A percentile compares a stretch with the other conserved stretches of the same genome.
Evolutionary conservation across 2,329 filamentous ascomycete genomes (phyloP).

Genomic region (Penicillium expansum): DNA sequence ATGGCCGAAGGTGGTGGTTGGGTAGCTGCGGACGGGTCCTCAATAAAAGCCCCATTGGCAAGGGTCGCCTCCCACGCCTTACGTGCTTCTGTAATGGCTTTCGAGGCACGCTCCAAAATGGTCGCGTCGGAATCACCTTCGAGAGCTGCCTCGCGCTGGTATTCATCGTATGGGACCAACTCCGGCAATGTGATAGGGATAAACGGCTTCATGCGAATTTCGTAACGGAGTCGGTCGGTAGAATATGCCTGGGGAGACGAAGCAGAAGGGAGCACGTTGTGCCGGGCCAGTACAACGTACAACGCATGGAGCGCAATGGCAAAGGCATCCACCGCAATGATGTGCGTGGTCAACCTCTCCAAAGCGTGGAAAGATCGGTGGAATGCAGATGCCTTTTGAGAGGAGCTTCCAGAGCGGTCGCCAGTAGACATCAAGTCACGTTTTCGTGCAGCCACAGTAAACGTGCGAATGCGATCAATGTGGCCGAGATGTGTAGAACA

Average conservation of each 20-base stretch:
- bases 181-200: conserved; percentile 65
- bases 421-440: conserved; percentile 19
- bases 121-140: conserved; percentile 44
- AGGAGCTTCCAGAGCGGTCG: conserved; percentile 7
- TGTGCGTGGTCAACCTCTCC: conserved; percentile 62
- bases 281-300: conserved; percentile 64
- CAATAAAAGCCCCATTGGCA: conserved; percentile 37
- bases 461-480: conserved; percentile 69
- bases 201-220: conserved; percentile 85
- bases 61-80: conserved; percentile 46
- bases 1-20: conserved; percentile 41
- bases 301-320: conserved; percentile 56
- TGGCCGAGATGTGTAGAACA: conserved; percentile 67
- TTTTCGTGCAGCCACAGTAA: conserved; percentile 47
- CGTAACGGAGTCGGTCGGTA: conserved; percentile 67
- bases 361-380: conserved; percentile 50
- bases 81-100: conserved; percentile 40
- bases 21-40: conserved; percentile 11
- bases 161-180: conserved; percentile 64
- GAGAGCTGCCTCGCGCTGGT: conserved; percentile 46
- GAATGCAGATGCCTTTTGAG: conserved; percentile 35
- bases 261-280: conserved; percentile 48
- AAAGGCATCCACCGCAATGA: conserved; percentile 59
- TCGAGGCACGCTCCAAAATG: conserved; percentile 41
- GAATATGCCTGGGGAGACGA: conserved; percentile 61